Evolutionary conservation across 306 rosid genomes (phyloP), one percentile per base, ranked within the genome.

Genomic region (Arachis stenosperma): DNA sequence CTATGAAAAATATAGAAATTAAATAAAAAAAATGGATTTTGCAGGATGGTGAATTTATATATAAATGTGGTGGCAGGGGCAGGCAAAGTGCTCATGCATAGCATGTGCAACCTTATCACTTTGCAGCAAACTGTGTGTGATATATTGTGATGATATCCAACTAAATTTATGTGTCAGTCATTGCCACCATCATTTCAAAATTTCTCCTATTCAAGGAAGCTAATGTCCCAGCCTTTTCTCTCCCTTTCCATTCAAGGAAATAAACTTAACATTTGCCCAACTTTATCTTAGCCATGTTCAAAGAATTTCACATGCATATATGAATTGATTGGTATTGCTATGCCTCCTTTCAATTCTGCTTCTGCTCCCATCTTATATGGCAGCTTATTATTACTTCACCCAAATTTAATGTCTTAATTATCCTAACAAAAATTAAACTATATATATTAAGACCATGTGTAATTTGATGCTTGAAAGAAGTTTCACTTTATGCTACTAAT

Each of bases 81-180:
- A 42, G 46, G 48, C 68, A 52, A 8, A n/a, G 10, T 46, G 65
- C 13, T 77, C 75, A 74, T 77, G 83, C 75, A 59, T 58, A 61
- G 79, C 86, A 81, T 50, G 88, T 81, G 84, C 77, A 75, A 83
- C 68, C 81, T 76, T 72, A 81, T 78, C 79, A 30, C 73, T 33
- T 40, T 46, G 62, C 70, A 64, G 73, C 54, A 53, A 22, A 6
- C 42, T 56, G 1, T 54, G 67, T 77, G 41, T 2, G 3, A 2
- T 33, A 33, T 33, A 33, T 33, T 33, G 37, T 33, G 37, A 33
- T 33, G 37, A 33, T 33, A 60, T 56, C 41, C 57, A 75, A 82
- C 70, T 54, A 69, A 52, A 73, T 72, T 62, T 46, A 50, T 43
- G 74, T 61, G 70, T 30, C 53, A 22, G 36, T 33, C 37, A 33